A percentile compares a stretch with the other conserved stretches of the same genome.
These are phyloP conservation scores for Microdochium paspali DNA, from an alignment of 2,329 filamentous ascomycete genomes.

Conservation along the genomic window DNA sequence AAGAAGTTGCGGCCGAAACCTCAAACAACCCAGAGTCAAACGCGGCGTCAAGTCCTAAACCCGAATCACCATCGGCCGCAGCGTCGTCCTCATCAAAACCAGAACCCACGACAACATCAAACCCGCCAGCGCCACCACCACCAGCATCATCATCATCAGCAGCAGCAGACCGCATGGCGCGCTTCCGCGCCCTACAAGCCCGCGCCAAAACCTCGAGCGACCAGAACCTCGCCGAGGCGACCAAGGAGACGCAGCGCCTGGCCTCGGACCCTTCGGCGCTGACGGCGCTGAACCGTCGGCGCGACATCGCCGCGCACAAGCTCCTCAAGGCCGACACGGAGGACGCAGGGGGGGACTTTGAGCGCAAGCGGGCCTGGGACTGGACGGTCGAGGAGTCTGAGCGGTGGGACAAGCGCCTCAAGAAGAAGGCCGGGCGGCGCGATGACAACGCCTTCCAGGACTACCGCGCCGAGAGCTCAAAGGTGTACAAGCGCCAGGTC, in stretches of 20 bases:
- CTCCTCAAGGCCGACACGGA: constrained; percentile 86
- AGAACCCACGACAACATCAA: constrained; percentile 7
- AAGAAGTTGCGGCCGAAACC: neutral
- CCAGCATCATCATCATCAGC: constrained; percentile 27
- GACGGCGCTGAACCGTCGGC: constrained; percentile 70
- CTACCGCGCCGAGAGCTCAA: constrained; percentile 77
- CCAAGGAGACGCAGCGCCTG: constrained; percentile 71
- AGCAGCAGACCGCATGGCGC: constrained; percentile 60
- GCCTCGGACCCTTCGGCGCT: constrained; percentile 70
- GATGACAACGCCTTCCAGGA: constrained; percentile 88
- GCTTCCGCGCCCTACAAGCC: constrained; percentile 81
- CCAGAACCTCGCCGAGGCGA: constrained; percentile 75
- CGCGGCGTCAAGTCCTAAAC: neutral
- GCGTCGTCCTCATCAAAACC: constrained; percentile 5
- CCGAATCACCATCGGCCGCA: constrained; percentile 2
- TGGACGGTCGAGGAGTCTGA: constrained; percentile 95
- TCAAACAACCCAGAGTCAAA: neutral
- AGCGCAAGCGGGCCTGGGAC: constrained; percentile 97
- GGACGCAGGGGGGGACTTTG: constrained; percentile 81
- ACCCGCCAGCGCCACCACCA: neutral
- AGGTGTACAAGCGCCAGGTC: constrained; percentile 89
- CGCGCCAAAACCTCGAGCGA: constrained; percentile 64
- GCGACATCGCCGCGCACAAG: constrained; percentile 84
- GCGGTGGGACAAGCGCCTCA: constrained; percentile 83
- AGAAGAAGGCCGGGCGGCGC: constrained; percentile 71